Percentiles rank a stretch among this genome's conserved stretches.
phyloP scores from a whole-genome alignment of 2,329 filamentous ascomycete genomes.

The Pyrenochaeta sp. region DNA sequence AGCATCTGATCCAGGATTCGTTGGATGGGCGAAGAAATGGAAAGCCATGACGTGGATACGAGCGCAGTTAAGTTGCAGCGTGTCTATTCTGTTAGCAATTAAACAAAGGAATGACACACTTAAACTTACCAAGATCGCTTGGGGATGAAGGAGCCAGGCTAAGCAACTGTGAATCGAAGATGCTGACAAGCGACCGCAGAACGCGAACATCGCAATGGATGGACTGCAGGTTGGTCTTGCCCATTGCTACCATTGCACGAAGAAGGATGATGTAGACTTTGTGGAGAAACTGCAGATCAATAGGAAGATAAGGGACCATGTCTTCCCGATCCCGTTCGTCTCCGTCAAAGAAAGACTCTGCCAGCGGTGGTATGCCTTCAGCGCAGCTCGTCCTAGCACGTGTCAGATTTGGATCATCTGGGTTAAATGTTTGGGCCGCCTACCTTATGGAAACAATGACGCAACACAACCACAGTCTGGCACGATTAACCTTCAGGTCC shows the following conservation, averaged over 20 bases:
- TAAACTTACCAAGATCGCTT: slow-evolving; percentile 42
- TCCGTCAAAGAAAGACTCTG: slow-evolving; percentile 44
- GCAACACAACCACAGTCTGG: slow-evolving; percentile 49
- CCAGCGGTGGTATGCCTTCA: slow-evolving; percentile 47
- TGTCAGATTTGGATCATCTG: slow-evolving; percentile 15
- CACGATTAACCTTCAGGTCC: slow-evolving; percentile 45
- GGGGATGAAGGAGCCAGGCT: slow-evolving; percentile 39
- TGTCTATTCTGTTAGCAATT: slow-evolving; percentile 35
- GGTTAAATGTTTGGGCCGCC: neutral
- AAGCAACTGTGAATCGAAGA: slow-evolving; percentile 47
- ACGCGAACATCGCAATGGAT: slow-evolving; percentile 40
- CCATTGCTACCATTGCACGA: slow-evolving; percentile 45
- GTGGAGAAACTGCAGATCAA: slow-evolving; percentile 43
- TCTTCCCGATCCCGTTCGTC: slow-evolving; percentile 45
- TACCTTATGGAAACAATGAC: slow-evolving; percentile 50
- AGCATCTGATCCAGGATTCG: slow-evolving; percentile 33
- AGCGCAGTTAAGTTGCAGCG: slow-evolving; percentile 44
- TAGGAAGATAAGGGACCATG: slow-evolving; percentile 40
- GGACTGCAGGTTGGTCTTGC: slow-evolving; percentile 43
- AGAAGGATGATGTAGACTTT: slow-evolving; percentile 45
- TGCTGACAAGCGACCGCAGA: slow-evolving; percentile 43
- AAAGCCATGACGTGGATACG: slow-evolving; percentile 47
- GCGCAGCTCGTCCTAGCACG: slow-evolving; percentile 38
- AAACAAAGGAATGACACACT: neutral
- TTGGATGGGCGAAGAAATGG: slow-evolving; percentile 46